phyloP scores from a whole-genome alignment of 257 asterid genomes.

The Gentiana straminea region DNA sequence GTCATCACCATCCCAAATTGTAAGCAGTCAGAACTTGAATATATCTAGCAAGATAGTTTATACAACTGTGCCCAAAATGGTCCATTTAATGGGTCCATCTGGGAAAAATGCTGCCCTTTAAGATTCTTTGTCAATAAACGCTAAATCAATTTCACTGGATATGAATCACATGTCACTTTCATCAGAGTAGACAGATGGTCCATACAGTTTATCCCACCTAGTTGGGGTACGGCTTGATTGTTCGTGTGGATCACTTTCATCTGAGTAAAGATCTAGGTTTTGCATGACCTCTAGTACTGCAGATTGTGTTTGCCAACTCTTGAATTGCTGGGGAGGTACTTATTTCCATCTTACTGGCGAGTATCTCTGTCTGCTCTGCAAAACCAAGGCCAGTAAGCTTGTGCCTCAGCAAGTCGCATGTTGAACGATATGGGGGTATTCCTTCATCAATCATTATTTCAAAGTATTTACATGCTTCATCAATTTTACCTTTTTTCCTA shows the following conservation, averaged over 20 bases:
- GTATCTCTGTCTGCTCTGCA: conserved; percentile 52
- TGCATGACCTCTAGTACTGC: conserved; percentile 29
- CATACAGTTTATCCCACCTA: too few relatives aligned
- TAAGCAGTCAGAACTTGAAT: too few relatives aligned
- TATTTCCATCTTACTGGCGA: conserved; percentile 81
- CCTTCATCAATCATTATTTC: conserved; percentile 92
- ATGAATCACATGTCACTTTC: conserved; percentile 26
- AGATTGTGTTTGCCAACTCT: conserved; percentile 47
- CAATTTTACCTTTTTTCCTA: conserved; percentile 60
- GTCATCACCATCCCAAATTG: too few relatives aligned
- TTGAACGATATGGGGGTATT: conserved; percentile 54
- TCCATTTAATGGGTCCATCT: too few relatives aligned
- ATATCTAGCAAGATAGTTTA: too few relatives aligned
- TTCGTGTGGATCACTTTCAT: conserved; percentile 31
- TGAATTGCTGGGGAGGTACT: conserved; percentile 51
- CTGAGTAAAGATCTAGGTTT: conserved; percentile 32
- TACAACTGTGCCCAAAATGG: too few relatives aligned
- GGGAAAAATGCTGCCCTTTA: too few relatives aligned
- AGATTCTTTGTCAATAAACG: too few relatives aligned
- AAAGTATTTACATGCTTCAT: conserved; percentile 65
- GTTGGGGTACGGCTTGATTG: too few relatives aligned
- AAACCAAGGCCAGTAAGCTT: conserved; percentile 56
- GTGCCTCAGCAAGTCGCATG: conserved; percentile 60
- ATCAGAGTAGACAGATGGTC: conserved; percentile 23
- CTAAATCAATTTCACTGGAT: too few relatives aligned